Conservation (phyloP, 2,329 filamentous ascomycete genomes). For the Macroventuria anomochaeta region DNA sequence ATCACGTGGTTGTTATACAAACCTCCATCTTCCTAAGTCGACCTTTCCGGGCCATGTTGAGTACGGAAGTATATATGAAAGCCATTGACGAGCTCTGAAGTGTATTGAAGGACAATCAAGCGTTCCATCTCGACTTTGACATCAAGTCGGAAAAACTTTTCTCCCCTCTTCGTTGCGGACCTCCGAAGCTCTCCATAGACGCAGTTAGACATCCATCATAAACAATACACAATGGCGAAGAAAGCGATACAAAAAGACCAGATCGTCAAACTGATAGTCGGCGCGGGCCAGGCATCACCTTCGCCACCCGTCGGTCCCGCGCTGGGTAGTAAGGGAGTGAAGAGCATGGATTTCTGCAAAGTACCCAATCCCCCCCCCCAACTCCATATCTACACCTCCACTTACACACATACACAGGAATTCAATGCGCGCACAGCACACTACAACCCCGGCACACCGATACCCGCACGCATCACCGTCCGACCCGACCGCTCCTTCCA, state of each 20-base stretch:
- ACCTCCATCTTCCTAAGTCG: background rate
- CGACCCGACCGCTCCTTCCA: slow-evolving; percentile 90
- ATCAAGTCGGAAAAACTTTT: slow-evolving; percentile 1
- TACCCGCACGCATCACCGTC: slow-evolving; percentile 89
- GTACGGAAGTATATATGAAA: background rate
- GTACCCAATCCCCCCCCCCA: slow-evolving; percentile 54
- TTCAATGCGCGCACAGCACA: slow-evolving; percentile 95
- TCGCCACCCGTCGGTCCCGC: slow-evolving; percentile 96
- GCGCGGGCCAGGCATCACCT: slow-evolving; percentile 91
- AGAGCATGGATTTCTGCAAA: slow-evolving; percentile 99
- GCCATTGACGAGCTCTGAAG: background rate
- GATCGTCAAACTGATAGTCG: slow-evolving; percentile 96
- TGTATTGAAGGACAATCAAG: background rate
- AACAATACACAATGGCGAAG: slow-evolving; percentile 41
- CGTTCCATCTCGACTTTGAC: background rate
- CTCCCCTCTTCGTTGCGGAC: slow-evolving; percentile 12
- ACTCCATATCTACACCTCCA: background rate
- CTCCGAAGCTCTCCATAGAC: slow-evolving; percentile 12
- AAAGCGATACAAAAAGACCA: slow-evolving; percentile 48
- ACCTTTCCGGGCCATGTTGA: no score
- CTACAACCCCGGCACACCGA: slow-evolving; percentile 80
- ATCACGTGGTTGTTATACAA: slow-evolving; percentile 3
- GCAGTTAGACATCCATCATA: slow-evolving; percentile 4
- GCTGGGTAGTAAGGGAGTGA: slow-evolving; percentile 95
- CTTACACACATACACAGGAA: slow-evolving; percentile 66